Evolutionary conservation across 169 alveolate species (phyloP).

Genomic region (Perkinsus olseni): DNA sequence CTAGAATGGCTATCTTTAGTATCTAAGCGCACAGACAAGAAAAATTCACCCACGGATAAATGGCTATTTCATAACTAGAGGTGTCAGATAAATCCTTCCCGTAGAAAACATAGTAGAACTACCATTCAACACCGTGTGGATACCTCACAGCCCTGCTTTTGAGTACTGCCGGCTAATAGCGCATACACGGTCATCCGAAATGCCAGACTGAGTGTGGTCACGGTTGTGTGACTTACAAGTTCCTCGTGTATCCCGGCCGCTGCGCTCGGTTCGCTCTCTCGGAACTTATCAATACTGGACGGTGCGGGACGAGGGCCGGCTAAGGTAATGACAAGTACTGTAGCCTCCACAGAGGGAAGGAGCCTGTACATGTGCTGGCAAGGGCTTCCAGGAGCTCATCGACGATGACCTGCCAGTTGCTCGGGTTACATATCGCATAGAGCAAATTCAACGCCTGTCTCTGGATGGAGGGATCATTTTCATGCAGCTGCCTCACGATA

Average conservation of each 20-base stretch:
- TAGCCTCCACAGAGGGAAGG: too few relatives aligned
- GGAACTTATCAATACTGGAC: background rate
- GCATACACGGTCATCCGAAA: too few relatives aligned
- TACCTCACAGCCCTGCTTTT: too few relatives aligned
- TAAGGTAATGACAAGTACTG: background rate
- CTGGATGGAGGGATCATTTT: slow-evolving; percentile 64
- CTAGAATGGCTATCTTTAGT: slow-evolving; percentile 35
- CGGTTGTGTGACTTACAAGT: background rate
- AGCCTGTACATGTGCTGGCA: slow-evolving; percentile 2
- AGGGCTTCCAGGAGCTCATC: slow-evolving; percentile 29
- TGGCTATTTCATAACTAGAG: too few relatives aligned
- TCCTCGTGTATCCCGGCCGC: background rate
- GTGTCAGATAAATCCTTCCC: too few relatives aligned
- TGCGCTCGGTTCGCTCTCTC: background rate
- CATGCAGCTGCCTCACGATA: slow-evolving; percentile 15
- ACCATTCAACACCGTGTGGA: too few relatives aligned
- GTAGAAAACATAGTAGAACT: too few relatives aligned
- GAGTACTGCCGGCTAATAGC: too few relatives aligned
- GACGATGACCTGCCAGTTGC: slow-evolving; percentile 58
- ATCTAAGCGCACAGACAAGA: background rate
- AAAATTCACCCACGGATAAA: too few relatives aligned
- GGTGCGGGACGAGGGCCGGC: background rate
- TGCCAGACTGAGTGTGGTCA: too few relatives aligned
- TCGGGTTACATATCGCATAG: slow-evolving; percentile 59
- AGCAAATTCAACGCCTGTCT: slow-evolving; percentile 70